Evolutionary conservation across 768 basidiomycete species (phyloP), one percentile per base, ranked within the genome.

Genomic region (Russula griseocarnosa): DNA sequence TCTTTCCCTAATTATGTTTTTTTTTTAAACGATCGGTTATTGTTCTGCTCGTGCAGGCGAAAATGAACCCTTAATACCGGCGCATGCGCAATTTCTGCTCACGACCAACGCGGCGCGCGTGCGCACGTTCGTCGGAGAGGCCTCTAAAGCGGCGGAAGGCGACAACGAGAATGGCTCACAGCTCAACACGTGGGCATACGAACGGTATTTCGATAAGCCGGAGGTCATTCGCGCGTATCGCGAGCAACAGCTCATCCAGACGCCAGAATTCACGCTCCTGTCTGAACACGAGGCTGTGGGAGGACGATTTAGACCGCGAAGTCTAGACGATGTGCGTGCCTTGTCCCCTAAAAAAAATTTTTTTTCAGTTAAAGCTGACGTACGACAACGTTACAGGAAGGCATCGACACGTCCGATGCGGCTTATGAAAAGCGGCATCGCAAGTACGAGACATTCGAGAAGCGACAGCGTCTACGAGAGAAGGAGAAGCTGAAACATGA

Each of bases 401-500:
- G 76, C 22, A 77, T 79, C 65, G 89, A 92, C 73, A 91, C 86
- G 4, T 89, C 89, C 10, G 93, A 96, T 75, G 82, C 83, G 26
- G 82, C 82, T 8, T 96, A 94, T 71, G 83, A 89, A 73, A 86
- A 85, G 67, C 83, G 91, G 50, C 93, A 96, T 74, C 82, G 86
- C 57, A 92, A 90, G 72, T 94, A 90, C 74, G 92, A 94, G 73
- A 82, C 82, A 16, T 88, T 90, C 63, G 94, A 95, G 75, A 92
- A 91, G 72, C 83, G 92, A 9, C 85, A 87, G 71, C 87, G 92
- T 5, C 77, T 90, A 38, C 84, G 92, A 60, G 93, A 95, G 76
- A 92, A 92, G 75, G 93, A 96, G 75, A 93, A 93, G 72, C 82
- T 95, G 60, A 88, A 90, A 74, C 88, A 93, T 68, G 92, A 94